Conservation (phyloP, 1,284 basidiomycete genomes). For the Hymenochaete sp. region DNA sequence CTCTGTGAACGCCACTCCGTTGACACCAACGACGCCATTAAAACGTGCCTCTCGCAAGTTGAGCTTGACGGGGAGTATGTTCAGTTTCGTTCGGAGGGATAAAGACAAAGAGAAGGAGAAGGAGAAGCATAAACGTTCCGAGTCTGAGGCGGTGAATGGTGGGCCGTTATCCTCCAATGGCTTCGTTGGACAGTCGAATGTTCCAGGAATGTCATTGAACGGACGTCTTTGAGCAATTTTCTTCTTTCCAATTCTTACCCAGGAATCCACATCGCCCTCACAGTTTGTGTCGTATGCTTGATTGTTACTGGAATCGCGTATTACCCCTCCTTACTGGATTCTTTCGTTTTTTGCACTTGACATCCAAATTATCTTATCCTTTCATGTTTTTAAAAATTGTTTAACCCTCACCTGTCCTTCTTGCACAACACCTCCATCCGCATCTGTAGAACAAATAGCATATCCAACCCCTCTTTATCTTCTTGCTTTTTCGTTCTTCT, state of each 20-base stretch:
- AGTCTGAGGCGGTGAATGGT: background rate
- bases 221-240: slow-evolving; percentile 6
- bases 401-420: background rate
- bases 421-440: background rate
- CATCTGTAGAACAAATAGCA: too few species aligned
- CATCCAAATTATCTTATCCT: slow-evolving; percentile 3
- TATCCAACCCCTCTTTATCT: background rate
- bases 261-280: too few species aligned
- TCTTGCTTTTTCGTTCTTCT: background rate
- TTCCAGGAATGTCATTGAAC: slow-evolving; percentile 5
- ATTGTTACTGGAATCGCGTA: too few species aligned
- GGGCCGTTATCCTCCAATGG: background rate
- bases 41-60: slow-evolving; percentile 55
- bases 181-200: background rate
- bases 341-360: slow-evolving; percentile 1
- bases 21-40: slow-evolving; percentile 20
- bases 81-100: slow-evolving; percentile 46
- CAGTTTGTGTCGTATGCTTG: too few species aligned
- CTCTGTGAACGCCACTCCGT: slow-evolving; percentile 1
- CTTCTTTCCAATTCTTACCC: background rate
- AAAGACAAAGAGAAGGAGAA: slow-evolving; percentile 25
- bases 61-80: slow-evolving; percentile 55
- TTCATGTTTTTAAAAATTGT: background rate
- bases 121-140: slow-evolving; percentile 16
- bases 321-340: too few species aligned